Conservation (phyloP, 192 early-diverging fungal genomes). For the Coemansia sp. region DNA sequence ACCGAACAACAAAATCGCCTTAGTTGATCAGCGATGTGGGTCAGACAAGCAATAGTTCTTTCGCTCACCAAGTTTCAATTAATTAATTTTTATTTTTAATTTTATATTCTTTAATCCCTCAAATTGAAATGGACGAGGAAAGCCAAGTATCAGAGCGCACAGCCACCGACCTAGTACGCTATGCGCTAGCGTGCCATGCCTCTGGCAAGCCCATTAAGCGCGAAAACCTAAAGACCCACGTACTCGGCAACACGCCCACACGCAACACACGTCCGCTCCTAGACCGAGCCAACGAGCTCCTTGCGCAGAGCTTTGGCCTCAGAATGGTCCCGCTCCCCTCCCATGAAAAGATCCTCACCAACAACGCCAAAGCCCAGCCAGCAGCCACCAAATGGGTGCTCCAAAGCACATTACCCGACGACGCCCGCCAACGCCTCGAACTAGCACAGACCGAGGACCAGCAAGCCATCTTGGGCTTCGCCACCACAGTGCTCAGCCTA, state of each 20-base stretch:
- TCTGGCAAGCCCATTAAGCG: slow-evolving; percentile 36
- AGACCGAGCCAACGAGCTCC: slow-evolving; percentile 30
- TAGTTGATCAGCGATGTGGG: background rate
- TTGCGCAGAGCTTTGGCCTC: slow-evolving; percentile 40
- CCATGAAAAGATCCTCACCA: slow-evolving; percentile 29
- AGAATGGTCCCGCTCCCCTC: slow-evolving; percentile 30
- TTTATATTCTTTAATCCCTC: background rate
- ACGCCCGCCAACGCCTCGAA: slow-evolving; percentile 24
- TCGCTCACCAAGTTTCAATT: background rate
- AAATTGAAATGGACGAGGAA: slow-evolving; percentile 15
- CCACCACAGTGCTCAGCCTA: slow-evolving; percentile 46
- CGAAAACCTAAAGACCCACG: slow-evolving; percentile 29
- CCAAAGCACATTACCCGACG: slow-evolving; percentile 40
- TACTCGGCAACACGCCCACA: background rate
- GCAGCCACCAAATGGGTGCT: slow-evolving; percentile 42
- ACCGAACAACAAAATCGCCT: background rate
- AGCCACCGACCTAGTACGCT: slow-evolving; percentile 40
- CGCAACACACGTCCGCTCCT: slow-evolving; percentile 22
- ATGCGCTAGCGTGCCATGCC: slow-evolving; percentile 46
- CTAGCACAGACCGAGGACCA: slow-evolving; percentile 26
- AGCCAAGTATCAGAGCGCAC: slow-evolving; percentile 17
- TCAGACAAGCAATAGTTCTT: background rate
- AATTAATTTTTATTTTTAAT: background rate
- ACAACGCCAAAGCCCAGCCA: background rate
- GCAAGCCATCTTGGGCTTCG: slow-evolving; percentile 31